These are phyloP conservation scores for Botryosphaeria dothidea DNA, from an alignment of 2,329 filamentous ascomycete genomes.

Conservation along the genomic window DNA sequence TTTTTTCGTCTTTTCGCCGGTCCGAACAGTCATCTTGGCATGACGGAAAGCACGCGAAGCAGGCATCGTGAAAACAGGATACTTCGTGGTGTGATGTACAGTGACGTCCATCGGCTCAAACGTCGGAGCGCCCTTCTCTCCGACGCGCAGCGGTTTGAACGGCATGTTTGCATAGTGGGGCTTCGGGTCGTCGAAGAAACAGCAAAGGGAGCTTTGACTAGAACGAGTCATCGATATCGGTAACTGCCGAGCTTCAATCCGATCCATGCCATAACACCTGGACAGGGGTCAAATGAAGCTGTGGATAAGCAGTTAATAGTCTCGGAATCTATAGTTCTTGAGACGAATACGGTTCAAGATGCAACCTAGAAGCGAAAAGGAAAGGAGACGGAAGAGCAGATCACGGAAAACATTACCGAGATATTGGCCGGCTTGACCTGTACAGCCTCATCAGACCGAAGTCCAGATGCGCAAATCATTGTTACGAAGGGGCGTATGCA, in stretches of 20 bases:
- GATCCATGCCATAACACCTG: neutral
- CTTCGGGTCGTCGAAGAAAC: slow-evolving; percentile 1
- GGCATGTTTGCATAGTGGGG: neutral
- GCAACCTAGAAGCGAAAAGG: neutral
- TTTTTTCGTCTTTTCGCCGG: no score
- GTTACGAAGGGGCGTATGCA: neutral
- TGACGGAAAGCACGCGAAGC: no score
- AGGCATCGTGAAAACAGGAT: neutral
- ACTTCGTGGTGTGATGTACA: neutral
- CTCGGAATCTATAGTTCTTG: neutral
- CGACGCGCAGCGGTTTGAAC: neutral
- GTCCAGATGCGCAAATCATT: neutral
- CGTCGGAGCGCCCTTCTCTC: slow-evolving; percentile 1
- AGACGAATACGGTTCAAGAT: neutral
- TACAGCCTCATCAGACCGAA: neutral
- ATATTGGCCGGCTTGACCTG: slow-evolving; percentile 2
- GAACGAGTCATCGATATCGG: slow-evolving; percentile 5
- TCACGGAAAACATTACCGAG: slow-evolving; percentile 3
- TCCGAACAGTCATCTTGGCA: no score
- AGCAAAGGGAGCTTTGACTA: slow-evolving; percentile 2
- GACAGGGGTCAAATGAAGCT: neutral
- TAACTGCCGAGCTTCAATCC: neutral
- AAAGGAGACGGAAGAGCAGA: slow-evolving; percentile 10
- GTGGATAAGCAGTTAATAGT: neutral
- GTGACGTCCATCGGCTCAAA: neutral